phyloP scores from a whole-genome alignment of 106 monocot species.

The Dactylorhiza incarnata region DNA sequence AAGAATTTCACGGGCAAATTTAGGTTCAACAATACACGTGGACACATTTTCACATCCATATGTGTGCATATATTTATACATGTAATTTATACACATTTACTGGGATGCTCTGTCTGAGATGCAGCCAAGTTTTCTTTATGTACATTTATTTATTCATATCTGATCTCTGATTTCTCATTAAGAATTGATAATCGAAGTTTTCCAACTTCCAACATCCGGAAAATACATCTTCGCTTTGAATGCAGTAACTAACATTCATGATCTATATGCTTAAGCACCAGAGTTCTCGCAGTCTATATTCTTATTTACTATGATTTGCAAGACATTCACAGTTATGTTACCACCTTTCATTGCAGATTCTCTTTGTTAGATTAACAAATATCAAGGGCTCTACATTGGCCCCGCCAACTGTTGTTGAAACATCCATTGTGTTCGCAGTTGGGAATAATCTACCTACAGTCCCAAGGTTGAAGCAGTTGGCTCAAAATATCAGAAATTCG shows the following conservation, averaged over 20 bases:
- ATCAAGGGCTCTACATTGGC: constrained; percentile 58
- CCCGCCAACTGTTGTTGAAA: constrained; percentile 78
- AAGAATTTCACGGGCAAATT: no score
- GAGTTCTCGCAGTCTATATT: not conserved
- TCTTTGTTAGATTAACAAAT: constrained; percentile 80
- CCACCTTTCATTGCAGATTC: constrained; percentile 53
- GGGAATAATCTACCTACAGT: constrained; percentile 63
- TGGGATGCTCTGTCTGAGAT: no score
- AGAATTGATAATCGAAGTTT: not conserved
- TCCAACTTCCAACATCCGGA: not conserved
- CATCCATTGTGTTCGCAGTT: constrained; percentile 63
- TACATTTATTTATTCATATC: not conserved
- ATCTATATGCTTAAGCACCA: not conserved
- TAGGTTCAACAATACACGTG: no score
- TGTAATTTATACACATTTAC: no score
- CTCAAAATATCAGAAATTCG: constrained; percentile 62
- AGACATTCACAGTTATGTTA: not conserved
- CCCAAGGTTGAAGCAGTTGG: constrained; percentile 75
- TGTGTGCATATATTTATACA: no score
- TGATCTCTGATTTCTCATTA: not conserved
- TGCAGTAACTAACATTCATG: not conserved
- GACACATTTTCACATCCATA: no score
- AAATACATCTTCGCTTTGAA: not conserved
- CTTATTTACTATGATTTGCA: not conserved
- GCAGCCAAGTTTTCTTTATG: not conserved